Evolutionary conservation across 1,139 yeast genomes (phyloP).

Genomic region (Yamadazyma dushanensis): DNA sequence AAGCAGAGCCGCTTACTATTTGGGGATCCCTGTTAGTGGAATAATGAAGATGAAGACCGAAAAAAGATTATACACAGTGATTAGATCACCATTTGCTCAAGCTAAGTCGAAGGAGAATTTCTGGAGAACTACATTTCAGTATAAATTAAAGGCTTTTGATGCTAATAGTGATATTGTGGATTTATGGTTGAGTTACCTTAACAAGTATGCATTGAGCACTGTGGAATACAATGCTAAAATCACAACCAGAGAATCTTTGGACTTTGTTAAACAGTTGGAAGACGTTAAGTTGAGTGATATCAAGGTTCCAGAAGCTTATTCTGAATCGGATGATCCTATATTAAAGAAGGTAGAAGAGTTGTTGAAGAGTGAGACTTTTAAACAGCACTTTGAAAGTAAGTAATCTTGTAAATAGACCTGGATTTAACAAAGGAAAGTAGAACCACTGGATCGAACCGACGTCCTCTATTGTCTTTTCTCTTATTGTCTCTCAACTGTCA

Average conservation of each 20-base stretch:
- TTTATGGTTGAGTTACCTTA: slow-evolving; percentile 74
- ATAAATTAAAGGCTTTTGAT: slow-evolving; percentile 75
- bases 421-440: no score
- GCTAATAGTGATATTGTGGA: slow-evolving; percentile 85
- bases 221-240: slow-evolving; percentile 80
- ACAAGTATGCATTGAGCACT: slow-evolving; percentile 76
- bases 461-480: no score
- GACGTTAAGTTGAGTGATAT: slow-evolving; percentile 26
- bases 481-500: no score
- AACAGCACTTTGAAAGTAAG: slow-evolving; percentile 33
- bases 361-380: slow-evolving; percentile 56
- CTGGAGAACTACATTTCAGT: slow-evolving; percentile 80
- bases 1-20: slow-evolving; percentile 82
- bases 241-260: slow-evolving; percentile 56
- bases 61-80: slow-evolving; percentile 82
- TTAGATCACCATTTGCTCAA: slow-evolving; percentile 89
- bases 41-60: slow-evolving; percentile 68
- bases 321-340: slow-evolving; percentile 55
- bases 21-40: slow-evolving; percentile 74
- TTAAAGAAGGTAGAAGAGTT: slow-evolving; percentile 73
- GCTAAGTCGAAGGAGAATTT: slow-evolving; percentile 95
- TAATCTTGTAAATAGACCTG: slow-evolving; percentile 8
- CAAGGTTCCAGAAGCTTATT: slow-evolving; percentile 37
- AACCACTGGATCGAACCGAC: no score
- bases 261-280: slow-evolving; percentile 40